Conservation (phyloP, 139 green algal genomes). For the Haematococcus lacustris region DNA sequence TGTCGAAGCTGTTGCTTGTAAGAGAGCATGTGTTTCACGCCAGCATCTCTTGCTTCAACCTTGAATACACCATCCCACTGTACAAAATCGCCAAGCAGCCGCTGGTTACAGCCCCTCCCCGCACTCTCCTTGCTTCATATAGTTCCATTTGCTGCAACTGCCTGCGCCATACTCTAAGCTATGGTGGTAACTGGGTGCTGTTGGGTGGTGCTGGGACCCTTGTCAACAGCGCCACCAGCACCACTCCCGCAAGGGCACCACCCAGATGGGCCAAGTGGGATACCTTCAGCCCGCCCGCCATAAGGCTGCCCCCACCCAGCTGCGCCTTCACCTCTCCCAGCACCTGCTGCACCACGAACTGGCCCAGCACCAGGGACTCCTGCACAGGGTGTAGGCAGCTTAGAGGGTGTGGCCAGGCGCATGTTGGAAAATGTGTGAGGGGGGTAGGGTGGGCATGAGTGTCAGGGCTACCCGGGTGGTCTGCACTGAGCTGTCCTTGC, state of each 20-base stretch:
- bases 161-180: no score
- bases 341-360: conserved; percentile 77
- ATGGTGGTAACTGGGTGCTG: no score
- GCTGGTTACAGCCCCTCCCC: no score
- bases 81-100: no score
- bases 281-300: conserved; percentile 37
- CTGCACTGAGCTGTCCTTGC: background rate
- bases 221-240: conserved; percentile 53
- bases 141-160: no score
- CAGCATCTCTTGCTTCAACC: no score
- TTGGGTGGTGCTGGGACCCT: no score
- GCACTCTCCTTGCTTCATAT: no score
- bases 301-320: conserved; percentile 27
- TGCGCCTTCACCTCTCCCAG: conserved; percentile 30
- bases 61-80: no score
- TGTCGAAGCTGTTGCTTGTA: no score
- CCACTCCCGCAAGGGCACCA: conserved; percentile 57
- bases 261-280: conserved; percentile 67
- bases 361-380: conserved; percentile 69
- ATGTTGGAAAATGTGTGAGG: background rate
- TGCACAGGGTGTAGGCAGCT: background rate
- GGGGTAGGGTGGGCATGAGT: background rate
- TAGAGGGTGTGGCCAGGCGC: background rate
- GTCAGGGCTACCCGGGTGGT: background rate
- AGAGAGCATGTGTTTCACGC: no score